Evolutionary conservation across 2,329 filamentous ascomycete species (phyloP), one percentile per base, ranked within the genome.

Genomic region (Amauroascus niger): DNA sequence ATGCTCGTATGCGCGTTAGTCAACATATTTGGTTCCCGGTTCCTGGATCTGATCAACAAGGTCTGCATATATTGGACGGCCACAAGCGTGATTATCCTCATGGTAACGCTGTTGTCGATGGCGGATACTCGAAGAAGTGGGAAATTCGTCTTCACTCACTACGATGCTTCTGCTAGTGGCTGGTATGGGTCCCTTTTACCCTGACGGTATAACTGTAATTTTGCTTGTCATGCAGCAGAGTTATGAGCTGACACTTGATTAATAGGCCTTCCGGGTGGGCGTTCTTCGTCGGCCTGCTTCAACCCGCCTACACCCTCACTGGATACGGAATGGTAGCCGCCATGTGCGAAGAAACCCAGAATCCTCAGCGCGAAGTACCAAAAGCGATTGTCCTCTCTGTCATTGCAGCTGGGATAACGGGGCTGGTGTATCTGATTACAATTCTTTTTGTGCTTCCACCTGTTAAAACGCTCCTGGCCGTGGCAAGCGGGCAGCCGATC

Each of bases 401-500:
- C 1, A 79, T 79, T 0, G 82, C 81, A 0, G 83, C 82, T 0
- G 82, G 81, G 28, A 61, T 86, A 40, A 86, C 83, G 0, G 83
- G 83, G 5, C 64, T 84, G 7, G 66, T 82, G 59, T 89, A 86
- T 67, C 68, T 89, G 13, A 79, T 90, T 41, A 85, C 86, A 0
- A 77, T 91, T 58, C 76, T 90, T 24, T 89, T 90, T 66, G 83
- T 88, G 33, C 74, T 90, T 26, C 86, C 86, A 0, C 77, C 85
- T 48, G 78, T 89, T 6, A 62, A 79, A 57, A 68, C 74, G 45
- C 77, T 90, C 14, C 79, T 87, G 26, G 67, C 69, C 1, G 83
- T 86, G 13, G 77, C 83, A 20, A 87, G 82, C 62, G 83, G 83
- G 7, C 87, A 90, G 62, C 86, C 87, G 1, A 86, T 91, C 57